Evolutionary conservation across 2,329 filamentous ascomycete genomes (phyloP), one percentile per base, ranked within the genome.

Genomic region (Colletotrichum gloeosporioides): DNA sequence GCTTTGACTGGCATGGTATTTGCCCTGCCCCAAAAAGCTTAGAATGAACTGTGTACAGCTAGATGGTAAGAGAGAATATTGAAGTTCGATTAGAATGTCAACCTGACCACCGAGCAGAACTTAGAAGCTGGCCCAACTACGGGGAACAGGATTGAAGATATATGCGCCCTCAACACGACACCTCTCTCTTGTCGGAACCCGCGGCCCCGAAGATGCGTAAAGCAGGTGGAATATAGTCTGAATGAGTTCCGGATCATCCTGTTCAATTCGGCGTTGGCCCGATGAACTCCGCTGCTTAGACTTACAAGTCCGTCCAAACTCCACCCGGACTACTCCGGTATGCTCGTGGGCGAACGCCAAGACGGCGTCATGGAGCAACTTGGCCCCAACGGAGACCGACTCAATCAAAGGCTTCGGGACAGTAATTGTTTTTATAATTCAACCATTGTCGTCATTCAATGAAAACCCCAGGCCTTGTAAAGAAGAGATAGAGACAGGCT

Each of bases 221-320:
- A 53, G 6, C 12, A 49, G 25, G 15, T 29, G 55, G 22, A 31
- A 59, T 2, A 16, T 27, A 59, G 55, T 9, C 12, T 18, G 8
- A 7, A 6, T 18, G 3, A 25, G 13, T 13, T 25, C 16, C 25
- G 16, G 25, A 8, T 13, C 2, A 4, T 31, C 16, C 2, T n/a
- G 2, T 59, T n/a, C 55, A 59, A 27, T 31, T 31, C 25, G 25
- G 1, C 1, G 27, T 1, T 10, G 1, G 2, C 59, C 8, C 27
- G 29, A 32, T 59, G 27, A n/a, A 62, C 27, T 62, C 59, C 61
- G 61, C 31, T 16, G n/a, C 18, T 64, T 13, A 13, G n/a, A 34
- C 31, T n/a, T 18, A 12, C 32, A 67, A 67, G 39, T 55, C 44
- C 39, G 29, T 49, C 59, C 12, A 67, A 66, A 67, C 64, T 34